Evolutionary conservation across 2,329 filamentous ascomycete species (phyloP).

Genomic region (Clonostachys chloroleuca): DNA sequence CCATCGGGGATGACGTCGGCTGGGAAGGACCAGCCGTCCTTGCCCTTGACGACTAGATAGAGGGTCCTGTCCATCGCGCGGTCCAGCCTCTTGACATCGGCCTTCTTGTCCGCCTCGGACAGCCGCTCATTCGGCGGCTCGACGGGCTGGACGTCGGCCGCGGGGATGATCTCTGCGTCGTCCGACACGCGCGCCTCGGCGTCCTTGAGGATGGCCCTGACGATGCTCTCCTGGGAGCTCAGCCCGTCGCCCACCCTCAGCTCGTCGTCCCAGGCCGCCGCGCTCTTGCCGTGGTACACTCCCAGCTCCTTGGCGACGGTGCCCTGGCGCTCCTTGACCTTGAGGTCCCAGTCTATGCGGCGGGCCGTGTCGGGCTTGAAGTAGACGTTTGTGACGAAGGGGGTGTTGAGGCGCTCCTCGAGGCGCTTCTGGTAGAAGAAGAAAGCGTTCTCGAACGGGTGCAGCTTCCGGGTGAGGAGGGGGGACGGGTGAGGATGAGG

Average conservation of each 20-base stretch:
- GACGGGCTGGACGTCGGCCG: slow-evolving; percentile 59
- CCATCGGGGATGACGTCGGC: slow-evolving; percentile 61
- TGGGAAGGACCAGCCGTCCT: slow-evolving; percentile 81
- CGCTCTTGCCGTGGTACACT: slow-evolving; percentile 67
- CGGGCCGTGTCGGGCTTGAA: slow-evolving; percentile 85
- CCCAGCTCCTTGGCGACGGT: slow-evolving; percentile 83
- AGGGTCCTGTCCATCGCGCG: slow-evolving; percentile 75
- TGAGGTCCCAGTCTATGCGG: slow-evolving; percentile 86
- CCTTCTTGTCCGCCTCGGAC: slow-evolving; percentile 73
- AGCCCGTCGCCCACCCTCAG: slow-evolving; percentile 68
- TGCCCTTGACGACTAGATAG: slow-evolving; percentile 78
- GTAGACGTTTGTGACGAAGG: slow-evolving; percentile 90
- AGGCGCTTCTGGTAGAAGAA: slow-evolving; percentile 97
- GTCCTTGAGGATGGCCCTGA: slow-evolving; percentile 69
- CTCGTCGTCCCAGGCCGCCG: slow-evolving; percentile 88
- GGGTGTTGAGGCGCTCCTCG: slow-evolving; percentile 84
- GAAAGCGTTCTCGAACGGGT: slow-evolving; percentile 86
- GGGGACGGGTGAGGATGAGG: slow-evolving; percentile 82
- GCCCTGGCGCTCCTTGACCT: slow-evolving; percentile 67
- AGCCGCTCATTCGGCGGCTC: slow-evolving; percentile 65
- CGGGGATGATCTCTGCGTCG: slow-evolving; percentile 53
- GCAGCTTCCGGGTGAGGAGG: slow-evolving; percentile 76
- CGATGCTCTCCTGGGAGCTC: slow-evolving; percentile 57
- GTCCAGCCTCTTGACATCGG: slow-evolving; percentile 75
- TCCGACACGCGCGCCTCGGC: slow-evolving; percentile 61